Evolutionary conservation across 768 basidiomycete species (phyloP), one percentile per base, ranked within the genome.

Genomic region (Tulasnella sp.): DNA sequence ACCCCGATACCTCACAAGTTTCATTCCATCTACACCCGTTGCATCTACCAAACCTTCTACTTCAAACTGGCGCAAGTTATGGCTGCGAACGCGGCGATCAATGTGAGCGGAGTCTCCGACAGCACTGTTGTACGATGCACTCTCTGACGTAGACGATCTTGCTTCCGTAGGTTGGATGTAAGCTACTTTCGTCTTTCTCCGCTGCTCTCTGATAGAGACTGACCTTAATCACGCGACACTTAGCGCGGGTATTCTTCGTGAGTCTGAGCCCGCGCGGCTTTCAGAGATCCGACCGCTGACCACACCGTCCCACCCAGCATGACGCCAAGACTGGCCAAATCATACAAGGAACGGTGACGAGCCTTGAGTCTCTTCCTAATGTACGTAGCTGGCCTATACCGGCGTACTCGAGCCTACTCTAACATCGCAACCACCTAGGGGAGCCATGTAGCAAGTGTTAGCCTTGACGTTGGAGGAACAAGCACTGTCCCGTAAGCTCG

Each of bases 181-280:
- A 65, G 64, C 64, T 29, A n/a, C 7, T 29, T 59, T 59, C 32
- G 52, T 65, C 26, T 34, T 36, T 14, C 29, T 34, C 64, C 64
- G 22, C 14, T 19, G 26, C 12, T 29, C 35, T 36, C 64, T 17
- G 19, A n/a, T 14, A 17, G 39, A 34, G 5, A 34, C 64, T 65
- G 14, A 52, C 19, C 34, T 47, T 36, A 5, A 44, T 69, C 47
- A 44, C 42, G 47, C 29, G n/a, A 26, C 35, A 36, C 11, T 16
- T 47, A 72, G 71, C 71, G 17, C 22, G 71, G 71, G 71, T 72
- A 72, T 72, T 72, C 71, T 72, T 72, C 63, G 71, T 72, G 63
- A 62, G 71, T 72, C 35, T 34, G n/a, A 26, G 67, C 37, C 29
- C 5, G 8, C 29, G 7, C 5, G 22, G 22, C 11, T 59, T 29